These are phyloP conservation scores for Pholiota microspora DNA, from an alignment of 768 basidiomycete genomes.

Conservation along the genomic window DNA sequence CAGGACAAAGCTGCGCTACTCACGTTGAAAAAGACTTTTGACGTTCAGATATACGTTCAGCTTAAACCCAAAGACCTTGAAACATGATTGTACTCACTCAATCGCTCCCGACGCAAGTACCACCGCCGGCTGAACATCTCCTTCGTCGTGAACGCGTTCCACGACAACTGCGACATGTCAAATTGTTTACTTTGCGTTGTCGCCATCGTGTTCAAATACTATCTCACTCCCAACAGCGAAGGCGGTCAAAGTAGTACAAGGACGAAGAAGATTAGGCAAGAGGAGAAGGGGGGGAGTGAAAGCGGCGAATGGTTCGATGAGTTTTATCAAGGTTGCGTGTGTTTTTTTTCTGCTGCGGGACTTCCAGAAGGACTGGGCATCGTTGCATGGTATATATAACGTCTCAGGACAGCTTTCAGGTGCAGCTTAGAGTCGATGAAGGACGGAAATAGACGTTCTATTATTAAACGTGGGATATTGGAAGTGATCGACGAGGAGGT, in stretches of 20 bases:
- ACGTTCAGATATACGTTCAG: neutral
- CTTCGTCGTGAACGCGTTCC: conserved; percentile 28
- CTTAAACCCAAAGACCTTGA: neutral
- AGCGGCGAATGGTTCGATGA: neutral
- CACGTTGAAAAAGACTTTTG: conserved; percentile 13
- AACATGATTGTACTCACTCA: conserved; percentile 21
- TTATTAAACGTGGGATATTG: neutral
- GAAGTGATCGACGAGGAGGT: neutral
- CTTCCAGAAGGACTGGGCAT: neutral
- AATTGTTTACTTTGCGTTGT: neutral
- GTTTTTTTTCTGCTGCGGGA: conserved; percentile 1
- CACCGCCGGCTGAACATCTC: conserved; percentile 32
- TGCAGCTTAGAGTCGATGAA: neutral
- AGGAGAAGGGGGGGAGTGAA: neutral
- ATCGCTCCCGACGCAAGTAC: conserved; percentile 31
- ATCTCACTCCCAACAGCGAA: no score
- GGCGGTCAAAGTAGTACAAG: no score
- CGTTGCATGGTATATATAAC: neutral
- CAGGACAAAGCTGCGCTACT: neutral
- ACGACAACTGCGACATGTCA: conserved; percentile 8
- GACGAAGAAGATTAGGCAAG: neutral
- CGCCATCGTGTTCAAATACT: no score
- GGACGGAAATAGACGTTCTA: neutral
- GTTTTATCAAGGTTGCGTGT: neutral
- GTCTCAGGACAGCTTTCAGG: neutral